Evolutionary conservation across 139 green algal genomes (phyloP).

Genomic region (Chlorella sorokiniana): DNA sequence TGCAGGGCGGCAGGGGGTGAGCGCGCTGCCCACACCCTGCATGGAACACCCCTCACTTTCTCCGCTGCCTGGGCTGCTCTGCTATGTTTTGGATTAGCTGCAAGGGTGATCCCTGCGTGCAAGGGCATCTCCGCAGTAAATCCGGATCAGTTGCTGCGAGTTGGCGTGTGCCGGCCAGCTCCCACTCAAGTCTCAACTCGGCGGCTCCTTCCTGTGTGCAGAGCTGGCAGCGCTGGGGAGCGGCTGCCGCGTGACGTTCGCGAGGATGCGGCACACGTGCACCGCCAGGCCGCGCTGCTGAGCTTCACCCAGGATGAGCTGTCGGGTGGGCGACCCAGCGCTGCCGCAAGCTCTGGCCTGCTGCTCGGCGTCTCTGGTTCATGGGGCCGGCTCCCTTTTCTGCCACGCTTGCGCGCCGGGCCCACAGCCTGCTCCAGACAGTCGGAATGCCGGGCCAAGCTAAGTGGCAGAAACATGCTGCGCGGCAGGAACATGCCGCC

Average conservation of each 20-base stretch:
- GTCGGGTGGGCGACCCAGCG: neutral
- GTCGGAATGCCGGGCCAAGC: no score
- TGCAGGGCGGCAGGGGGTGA: slow-evolving; percentile 1
- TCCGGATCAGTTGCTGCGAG: no score
- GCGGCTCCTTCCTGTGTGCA: neutral
- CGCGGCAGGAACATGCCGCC: neutral
- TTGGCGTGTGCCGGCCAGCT: neutral
- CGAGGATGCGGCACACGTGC: slow-evolving; percentile 16
- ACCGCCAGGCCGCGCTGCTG: slow-evolving; percentile 27
- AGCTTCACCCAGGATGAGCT: slow-evolving; percentile 32
- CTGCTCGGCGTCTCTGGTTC: no score
- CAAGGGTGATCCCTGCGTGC: neutral
- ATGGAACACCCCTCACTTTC: neutral
- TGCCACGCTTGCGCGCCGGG: no score
- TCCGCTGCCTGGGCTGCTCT: neutral
- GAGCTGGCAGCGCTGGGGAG: slow-evolving; percentile 2
- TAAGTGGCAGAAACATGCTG: no score
- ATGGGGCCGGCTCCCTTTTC: no score
- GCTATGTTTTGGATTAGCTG: no score
- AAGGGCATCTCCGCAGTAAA: no score
- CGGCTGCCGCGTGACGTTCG: slow-evolving; percentile 23
- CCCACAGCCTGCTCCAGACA: no score
- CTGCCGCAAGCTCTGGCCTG: neutral
- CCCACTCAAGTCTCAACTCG: neutral
- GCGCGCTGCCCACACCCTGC: neutral